Percentiles rank a stretch among this genome's conserved stretches.
Evolutionary conservation across 257 asterid species (phyloP).

Genomic region (Paulownia fortunei): DNA sequence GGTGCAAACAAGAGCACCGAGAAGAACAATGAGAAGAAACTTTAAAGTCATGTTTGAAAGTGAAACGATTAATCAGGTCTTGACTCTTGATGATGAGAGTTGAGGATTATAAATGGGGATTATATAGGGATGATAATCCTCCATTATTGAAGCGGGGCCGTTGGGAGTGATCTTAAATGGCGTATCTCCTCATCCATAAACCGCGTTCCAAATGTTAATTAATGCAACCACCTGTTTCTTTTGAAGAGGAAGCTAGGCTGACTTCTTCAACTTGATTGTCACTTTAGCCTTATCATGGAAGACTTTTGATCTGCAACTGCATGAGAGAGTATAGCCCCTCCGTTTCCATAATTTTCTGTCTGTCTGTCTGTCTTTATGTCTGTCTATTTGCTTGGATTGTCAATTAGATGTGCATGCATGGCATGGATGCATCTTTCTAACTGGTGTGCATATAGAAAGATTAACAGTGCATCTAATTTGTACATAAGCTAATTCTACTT

Average conservation of each 20-base stretch:
- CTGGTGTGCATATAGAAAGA: no score
- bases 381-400: not conserved
- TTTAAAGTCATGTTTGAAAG: slow-evolving; percentile 23
- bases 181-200: slow-evolving; percentile 23
- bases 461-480: no score
- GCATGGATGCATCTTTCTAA: no score
- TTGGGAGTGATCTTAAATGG: not conserved
- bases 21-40: slow-evolving; percentile 28
- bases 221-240: slow-evolving; percentile 12
- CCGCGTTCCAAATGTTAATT: not conserved
- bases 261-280: slow-evolving; percentile 21
- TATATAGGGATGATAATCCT: slow-evolving; percentile 5
- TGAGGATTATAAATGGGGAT: slow-evolving; percentile 3
- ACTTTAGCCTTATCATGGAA: slow-evolving; percentile 7
- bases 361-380: no score
- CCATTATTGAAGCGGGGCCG: slow-evolving; percentile 4
- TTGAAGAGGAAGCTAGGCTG: not conserved
- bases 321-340: not conserved
- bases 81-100: slow-evolving; percentile 20
- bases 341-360: not conserved
- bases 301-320: not conserved
- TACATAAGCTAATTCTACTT: no score
- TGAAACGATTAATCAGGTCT: not conserved
- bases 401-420: not conserved
- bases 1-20: slow-evolving; percentile 37